Percentiles rank a stretch among this genome's conserved stretches.
Evolutionary conservation across 2,329 filamentous ascomycete genomes (phyloP).

Genomic region (Stemphylium lycopersici): DNA sequence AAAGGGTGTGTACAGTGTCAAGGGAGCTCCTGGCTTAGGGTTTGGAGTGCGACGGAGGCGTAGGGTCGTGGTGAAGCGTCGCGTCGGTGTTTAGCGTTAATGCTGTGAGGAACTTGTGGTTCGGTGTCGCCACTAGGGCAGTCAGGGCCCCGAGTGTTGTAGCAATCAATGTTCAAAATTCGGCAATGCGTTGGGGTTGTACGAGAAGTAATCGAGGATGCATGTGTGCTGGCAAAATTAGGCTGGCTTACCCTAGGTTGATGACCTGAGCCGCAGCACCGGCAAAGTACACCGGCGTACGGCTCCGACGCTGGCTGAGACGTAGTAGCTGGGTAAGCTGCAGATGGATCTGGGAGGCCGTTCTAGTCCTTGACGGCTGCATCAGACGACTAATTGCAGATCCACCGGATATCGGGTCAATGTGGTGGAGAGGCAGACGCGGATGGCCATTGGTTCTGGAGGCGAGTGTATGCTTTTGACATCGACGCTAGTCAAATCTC

Average conservation of each 20-base stretch:
- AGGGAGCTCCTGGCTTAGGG: neutral
- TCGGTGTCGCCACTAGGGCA: neutral
- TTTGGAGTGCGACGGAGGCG: neutral
- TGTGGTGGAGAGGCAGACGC: slow-evolving; percentile 2
- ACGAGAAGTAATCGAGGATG: neutral
- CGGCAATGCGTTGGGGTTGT: neutral
- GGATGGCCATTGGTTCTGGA: slow-evolving; percentile 2
- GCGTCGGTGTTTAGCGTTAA: neutral
- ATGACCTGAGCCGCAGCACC: neutral
- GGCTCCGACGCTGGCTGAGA: neutral
- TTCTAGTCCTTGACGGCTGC: slow-evolving; percentile 2
- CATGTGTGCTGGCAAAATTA: slow-evolving; percentile 2
- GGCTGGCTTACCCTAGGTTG: slow-evolving; percentile 1
- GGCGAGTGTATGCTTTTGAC: slow-evolving; percentile 6
- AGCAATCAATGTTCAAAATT: neutral
- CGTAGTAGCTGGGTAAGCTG: slow-evolving; percentile 2
- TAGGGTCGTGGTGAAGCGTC: neutral
- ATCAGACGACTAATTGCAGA: slow-evolving; percentile 4
- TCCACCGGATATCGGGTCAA: slow-evolving; percentile 1
- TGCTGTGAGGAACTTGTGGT: neutral
- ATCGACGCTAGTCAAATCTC: slow-evolving; percentile 11
- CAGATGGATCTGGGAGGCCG: neutral
- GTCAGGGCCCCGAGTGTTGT: neutral
- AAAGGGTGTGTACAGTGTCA: neutral
- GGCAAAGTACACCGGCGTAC: neutral